A percentile compares a stretch with the other conserved stretches of the same genome.
These are phyloP conservation scores for Polygonum aviculare DNA, from an alignment of 148 eudicot species.

Conservation along the genomic window DNA sequence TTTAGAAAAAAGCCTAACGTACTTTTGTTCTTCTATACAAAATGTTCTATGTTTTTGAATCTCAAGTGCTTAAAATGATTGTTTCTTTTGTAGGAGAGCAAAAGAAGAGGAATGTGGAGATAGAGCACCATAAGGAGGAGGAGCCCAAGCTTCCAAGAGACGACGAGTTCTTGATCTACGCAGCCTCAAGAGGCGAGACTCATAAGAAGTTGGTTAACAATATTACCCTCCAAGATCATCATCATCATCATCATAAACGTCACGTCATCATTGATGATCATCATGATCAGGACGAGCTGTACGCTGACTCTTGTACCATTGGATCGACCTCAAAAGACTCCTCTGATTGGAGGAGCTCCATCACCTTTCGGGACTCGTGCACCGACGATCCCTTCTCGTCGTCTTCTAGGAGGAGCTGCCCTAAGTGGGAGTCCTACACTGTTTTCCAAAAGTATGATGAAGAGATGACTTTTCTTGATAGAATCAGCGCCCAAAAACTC, in stretches of 20 bases:
- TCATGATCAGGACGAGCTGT: conserved; percentile 28
- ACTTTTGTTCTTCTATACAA: neutral
- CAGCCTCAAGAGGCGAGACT: neutral
- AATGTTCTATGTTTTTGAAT: neutral
- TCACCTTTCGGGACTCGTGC: conserved; percentile 50
- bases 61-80: conserved; percentile 25
- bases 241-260: neutral
- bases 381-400: conserved; percentile 89
- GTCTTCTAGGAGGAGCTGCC: conserved; percentile 86
- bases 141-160: neutral
- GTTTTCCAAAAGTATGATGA: conserved; percentile 93
- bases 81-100: conserved; percentile 16
- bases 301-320: conserved; percentile 58
- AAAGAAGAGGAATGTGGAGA: neutral
- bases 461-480: conserved; percentile 71
- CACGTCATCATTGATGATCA: conserved; percentile 25
- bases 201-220: conserved; percentile 23
- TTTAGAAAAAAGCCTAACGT: neutral
- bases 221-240: neutral
- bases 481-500: conserved; percentile 82
- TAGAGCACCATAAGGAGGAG: neutral
- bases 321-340: conserved; percentile 95
- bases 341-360: conserved; percentile 92
- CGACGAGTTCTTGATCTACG: neutral
- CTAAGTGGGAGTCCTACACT: conserved; percentile 93